These are phyloP conservation scores for Eremochloa ophiuroides DNA, from an alignment of 176 grass and related monocot genomes.

Conservation along the genomic window DNA sequence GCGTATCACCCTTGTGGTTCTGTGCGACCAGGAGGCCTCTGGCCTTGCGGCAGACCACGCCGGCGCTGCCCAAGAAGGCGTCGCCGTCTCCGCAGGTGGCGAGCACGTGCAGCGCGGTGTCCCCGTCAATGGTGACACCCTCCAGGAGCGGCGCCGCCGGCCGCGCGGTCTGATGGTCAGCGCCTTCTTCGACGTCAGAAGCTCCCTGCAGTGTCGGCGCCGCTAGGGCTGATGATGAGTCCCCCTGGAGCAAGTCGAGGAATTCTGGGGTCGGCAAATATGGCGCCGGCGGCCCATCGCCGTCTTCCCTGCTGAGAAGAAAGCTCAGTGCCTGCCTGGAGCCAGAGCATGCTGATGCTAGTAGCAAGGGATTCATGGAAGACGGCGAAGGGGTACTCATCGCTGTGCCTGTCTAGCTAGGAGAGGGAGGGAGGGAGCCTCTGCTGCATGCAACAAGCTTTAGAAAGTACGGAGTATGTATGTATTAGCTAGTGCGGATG, in stretches of 20 bases:
- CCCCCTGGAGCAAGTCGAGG: neutral
- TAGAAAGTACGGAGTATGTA: too few relatives aligned
- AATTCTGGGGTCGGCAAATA: neutral
- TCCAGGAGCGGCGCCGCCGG: neutral
- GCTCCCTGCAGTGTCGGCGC: too few relatives aligned
- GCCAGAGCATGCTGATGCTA: neutral
- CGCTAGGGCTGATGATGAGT: too few relatives aligned
- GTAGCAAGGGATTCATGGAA: slow-evolving; percentile 18
- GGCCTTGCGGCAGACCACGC: neutral
- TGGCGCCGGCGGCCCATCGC: neutral
- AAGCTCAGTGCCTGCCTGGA: neutral
- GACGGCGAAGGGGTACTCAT: too few relatives aligned
- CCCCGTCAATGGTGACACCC: neutral
- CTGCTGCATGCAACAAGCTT: too few relatives aligned
- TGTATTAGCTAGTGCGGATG: too few relatives aligned
- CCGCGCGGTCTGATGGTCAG: neutral
- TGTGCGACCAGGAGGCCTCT: neutral
- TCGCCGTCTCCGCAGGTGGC: neutral
- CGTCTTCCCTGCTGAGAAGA: neutral
- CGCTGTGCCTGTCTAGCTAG: too few relatives aligned
- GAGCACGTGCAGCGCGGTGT: neutral
- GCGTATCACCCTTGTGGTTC: neutral
- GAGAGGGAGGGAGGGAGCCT: too few relatives aligned
- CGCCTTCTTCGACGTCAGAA: neutral
- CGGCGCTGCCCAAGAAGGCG: neutral